Base-by-base conservation (phyloP, 805 yeast species). In the Candida namnaoensis region DNA sequence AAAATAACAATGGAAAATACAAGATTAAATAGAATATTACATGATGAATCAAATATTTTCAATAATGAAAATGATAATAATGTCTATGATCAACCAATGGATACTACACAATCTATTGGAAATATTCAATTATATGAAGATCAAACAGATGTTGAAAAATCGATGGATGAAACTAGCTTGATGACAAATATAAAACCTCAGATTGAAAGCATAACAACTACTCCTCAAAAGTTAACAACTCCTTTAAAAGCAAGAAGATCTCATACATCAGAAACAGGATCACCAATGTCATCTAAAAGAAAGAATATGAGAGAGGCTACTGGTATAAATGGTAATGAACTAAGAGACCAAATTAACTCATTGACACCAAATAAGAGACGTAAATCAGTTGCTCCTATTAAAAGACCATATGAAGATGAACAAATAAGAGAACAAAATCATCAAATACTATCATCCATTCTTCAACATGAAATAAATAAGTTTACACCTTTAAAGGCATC, bases 181-280 rank as follows among this genome's bases (percentile, higher is more conserved):
- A 19, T 19, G 19, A 19, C 19, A 19, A 19, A 19, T 3, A 3
- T 19, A 19, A 19, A 19, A 19, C 19, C 19, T 3, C 19, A 19
- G 19, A 10, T 12, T n/a, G 13, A 15, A 3, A 15, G 12, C 8
- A 10, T 24, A 33, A 15, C 6, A 12, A 30, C 7, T 37, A 14
- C 39, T 12, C 35, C 35, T 8, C 7, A 9, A 14, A 34, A 8
- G 19, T 15, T 24, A 5, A 36, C 42, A 1, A 54, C 60, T 3
- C 60, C 60, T 4, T 41, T 53, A 47, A 52, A 47, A 39, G 39
- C 57, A 3, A 43, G 37, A 23, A 49, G 53, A 41, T 54, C 58
- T 5, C 60, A 54, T 28, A 56, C 60, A 7, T 51, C 60, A 4
- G 59, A 54, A 36, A 51, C 55, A 2, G 60, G 60, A 2, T 56